Evolutionary conservation across 208 protist species (phyloP).

Genomic region (Strigomonas galati): DNA sequence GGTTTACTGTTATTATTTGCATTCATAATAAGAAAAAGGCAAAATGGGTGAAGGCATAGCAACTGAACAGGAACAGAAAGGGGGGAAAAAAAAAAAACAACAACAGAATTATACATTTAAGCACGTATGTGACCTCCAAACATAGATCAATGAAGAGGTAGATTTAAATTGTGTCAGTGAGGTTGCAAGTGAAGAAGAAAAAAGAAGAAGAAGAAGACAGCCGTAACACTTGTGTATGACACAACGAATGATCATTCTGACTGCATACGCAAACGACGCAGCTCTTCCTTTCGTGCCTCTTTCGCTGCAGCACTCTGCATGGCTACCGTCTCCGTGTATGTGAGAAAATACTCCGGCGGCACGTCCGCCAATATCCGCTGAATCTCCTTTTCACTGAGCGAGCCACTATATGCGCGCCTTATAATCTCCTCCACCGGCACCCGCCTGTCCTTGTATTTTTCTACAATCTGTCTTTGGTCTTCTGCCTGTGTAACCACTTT

Average conservation of each 20-base stretch:
- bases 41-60: too few relatives aligned
- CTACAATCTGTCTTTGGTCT: constrained; percentile 17
- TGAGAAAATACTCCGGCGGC: constrained; percentile 67
- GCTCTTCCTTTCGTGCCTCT: constrained; percentile 39
- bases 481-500: constrained; percentile 8
- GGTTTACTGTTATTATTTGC: neutral
- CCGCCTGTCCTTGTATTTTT: constrained; percentile 53
- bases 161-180: neutral
- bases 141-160: neutral
- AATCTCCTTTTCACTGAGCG: constrained; percentile 72
- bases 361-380: constrained; percentile 67
- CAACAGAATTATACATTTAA: neutral
- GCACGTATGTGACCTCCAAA: neutral
- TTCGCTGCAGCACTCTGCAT: constrained; percentile 32
- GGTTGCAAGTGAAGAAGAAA: too few relatives aligned
- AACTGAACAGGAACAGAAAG: neutral
- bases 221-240: too few relatives aligned
- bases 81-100: neutral
- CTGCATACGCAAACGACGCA: constrained; percentile 36
- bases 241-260: neutral
- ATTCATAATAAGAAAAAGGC: constrained; percentile 2
- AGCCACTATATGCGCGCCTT: constrained; percentile 64
- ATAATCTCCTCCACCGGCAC: constrained; percentile 68
- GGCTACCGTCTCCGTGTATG: constrained; percentile 56
- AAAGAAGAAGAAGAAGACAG: too few relatives aligned